Evolutionary conservation across 106 monocot species (phyloP), one percentile per base, ranked within the genome.

Genomic region (Vanilla planifolia): DNA sequence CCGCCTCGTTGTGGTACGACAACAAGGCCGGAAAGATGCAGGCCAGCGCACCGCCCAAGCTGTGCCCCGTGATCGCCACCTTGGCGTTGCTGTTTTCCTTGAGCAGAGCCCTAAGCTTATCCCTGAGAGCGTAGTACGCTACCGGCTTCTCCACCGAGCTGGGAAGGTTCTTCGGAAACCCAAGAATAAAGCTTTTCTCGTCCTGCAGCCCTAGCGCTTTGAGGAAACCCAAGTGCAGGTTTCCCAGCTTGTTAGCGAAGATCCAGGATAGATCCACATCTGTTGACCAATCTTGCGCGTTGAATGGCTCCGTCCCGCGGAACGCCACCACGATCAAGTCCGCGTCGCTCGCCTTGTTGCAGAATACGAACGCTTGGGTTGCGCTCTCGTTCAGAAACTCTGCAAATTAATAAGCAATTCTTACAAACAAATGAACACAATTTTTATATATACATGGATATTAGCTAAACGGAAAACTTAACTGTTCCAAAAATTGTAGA

Each of bases 241-340:
- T 67, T 13, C 85, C 85, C 15, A 73, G 40, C 11, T 75, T 75
- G 16, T 69, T 73, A 13, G 66, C 51, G 46, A 34, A 60, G 43
- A 77, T 20, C 80, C 76, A 74, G 5, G 85, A 85, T 30, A 80
- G 74, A 42, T 85, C 74, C 3, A 85, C 70, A 59, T 85, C 85
- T 4, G 80, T 77, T 17, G 67, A 59, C 85, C 85, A 85, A 29
- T 80, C 71, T 20, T 42, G 6, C 9, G 77, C 66, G 55, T 85
- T 56, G 80, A 85, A 85, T 58, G 77, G 70, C 64, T 77, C 72
- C 16, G 85, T 85, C 35, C 85, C 85, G 0, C 73, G 60, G 77
- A 85, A 85, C 14, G 85, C 67, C 51, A 85, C 19, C 1, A 80
- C 70, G 57, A 80, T 70, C 43, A 77, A 25, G 51, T 59, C 52